These are phyloP conservation scores for Candolleomyces aberdarensis DNA, from an alignment of 768 basidiomycete species.

Conservation along the genomic window DNA sequence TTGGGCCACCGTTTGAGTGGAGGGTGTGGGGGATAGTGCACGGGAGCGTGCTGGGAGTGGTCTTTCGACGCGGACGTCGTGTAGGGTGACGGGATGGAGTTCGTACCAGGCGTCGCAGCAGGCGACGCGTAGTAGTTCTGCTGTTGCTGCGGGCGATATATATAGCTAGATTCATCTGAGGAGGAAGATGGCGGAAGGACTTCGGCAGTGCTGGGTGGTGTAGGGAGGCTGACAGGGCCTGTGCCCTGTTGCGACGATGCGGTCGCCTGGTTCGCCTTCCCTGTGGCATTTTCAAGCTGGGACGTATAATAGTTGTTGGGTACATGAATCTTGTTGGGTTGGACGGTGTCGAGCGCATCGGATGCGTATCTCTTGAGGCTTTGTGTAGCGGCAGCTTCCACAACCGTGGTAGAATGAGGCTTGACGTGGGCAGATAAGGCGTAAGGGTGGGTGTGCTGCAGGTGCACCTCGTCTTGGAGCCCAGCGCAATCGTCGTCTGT, in stretches of 20 bases:
- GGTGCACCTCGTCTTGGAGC: constrained; percentile 51
- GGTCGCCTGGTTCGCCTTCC: not conserved
- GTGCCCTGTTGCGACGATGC: not conserved
- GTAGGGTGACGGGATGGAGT: constrained; percentile 15
- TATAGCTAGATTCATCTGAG: constrained; percentile 7
- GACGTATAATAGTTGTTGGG: constrained; percentile 27
- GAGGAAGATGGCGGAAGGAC: constrained; percentile 9
- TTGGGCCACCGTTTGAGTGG: constrained; percentile 75
- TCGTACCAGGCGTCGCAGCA: constrained; percentile 7
- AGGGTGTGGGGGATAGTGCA: constrained; percentile 40
- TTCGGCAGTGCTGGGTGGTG: constrained; percentile 7
- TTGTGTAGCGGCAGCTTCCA: not conserved
- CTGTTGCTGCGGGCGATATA: constrained; percentile 7
- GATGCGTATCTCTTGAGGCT: constrained; percentile 22
- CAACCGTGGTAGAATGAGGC: not conserved
- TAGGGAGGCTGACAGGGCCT: constrained; percentile 7
- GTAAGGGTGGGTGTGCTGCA: constrained; percentile 31
- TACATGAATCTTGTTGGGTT: constrained; percentile 26
- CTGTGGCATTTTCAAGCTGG: constrained; percentile 13
- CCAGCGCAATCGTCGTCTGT: constrained; percentile 55
- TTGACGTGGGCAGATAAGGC: constrained; percentile 7
- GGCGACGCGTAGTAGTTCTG: constrained; percentile 16
- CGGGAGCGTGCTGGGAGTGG: constrained; percentile 17
- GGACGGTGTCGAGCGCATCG: constrained; percentile 11
- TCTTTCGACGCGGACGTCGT: constrained; percentile 9